Base-by-base conservation (phyloP, 441 rosid genomes). In the Theobroma grandiflorum region DNA sequence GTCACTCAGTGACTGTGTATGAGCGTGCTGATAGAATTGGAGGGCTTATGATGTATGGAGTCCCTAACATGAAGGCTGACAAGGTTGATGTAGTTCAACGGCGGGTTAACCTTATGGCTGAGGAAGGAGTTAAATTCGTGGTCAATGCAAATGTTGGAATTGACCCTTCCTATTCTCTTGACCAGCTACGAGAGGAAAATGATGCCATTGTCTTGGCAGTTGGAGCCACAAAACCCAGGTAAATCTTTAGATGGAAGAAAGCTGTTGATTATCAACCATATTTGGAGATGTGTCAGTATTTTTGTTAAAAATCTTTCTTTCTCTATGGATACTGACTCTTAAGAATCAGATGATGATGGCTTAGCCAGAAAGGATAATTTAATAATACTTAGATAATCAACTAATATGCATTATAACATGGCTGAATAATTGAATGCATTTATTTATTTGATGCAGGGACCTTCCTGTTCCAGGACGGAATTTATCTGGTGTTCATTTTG, bases 21-120 rank as follows among this genome's bases (percentile, higher is more conserved):
- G 99, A 97, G 81, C 98, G 99, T 45, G 86, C 99, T 40, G 99
- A 97, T 83, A 88, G 98, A 82, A 91, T 97, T 79, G 99, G 99
- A 71, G 99, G 99, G 70, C 97, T 97, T 43, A 96, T 97, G 99
- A 96, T 97, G 99, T 97, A 97, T 83, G 99, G 99, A 53, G 99
- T 97, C 74, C 99, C 99, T 45, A 97, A 97, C 93, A 97, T 97
- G 99, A 97, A 97, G 88, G n/a, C 99, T 59, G 99, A 93, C 90
- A 97, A 97, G 88, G 79, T 93, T 55, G 96, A 92, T 85, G 86
- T 96, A 12, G 98, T 97, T 82, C 99, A 96, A 80, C 91, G 99
- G 11, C 95, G 99, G 62, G 98, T 95, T 78, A 85, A 93, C 85
- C 97, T 97, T 72, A 96, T 97, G 99, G 90, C 95, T 37, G 81